Evolutionary conservation across 2,329 filamentous ascomycete species (phyloP).

Genomic region (Ophiocordyceps camponoti-leonardi): DNA sequence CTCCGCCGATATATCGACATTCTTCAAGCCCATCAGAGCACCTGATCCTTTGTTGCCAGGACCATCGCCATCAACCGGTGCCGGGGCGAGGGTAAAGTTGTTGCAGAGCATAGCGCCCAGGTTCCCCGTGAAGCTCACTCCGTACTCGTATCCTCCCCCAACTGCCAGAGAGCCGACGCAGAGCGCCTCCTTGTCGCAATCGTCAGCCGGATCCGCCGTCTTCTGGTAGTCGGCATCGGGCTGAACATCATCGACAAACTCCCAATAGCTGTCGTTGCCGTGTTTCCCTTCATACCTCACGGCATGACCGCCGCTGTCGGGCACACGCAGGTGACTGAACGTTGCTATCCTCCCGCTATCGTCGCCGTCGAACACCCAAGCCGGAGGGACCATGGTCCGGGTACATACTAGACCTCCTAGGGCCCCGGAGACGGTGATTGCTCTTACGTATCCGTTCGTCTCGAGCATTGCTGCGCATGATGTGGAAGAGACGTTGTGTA

Average conservation of each 20-base stretch:
- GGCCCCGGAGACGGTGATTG: background rate
- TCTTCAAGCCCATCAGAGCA: background rate
- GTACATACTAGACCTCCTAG: background rate
- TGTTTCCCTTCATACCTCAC: background rate
- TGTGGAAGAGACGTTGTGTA: background rate
- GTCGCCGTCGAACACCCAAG: background rate
- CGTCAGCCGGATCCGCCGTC: background rate
- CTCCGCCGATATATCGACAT: background rate
- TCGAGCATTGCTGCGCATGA: background rate
- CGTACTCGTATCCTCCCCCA: background rate
- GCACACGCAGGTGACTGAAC: background rate
- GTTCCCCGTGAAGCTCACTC: background rate
- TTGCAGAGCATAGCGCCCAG: background rate
- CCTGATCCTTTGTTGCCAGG: background rate
- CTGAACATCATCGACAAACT: background rate
- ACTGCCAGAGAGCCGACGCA: background rate
- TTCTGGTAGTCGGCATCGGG: background rate
- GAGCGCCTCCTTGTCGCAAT: background rate
- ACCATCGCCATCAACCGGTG: background rate
- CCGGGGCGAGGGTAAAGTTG: background rate
- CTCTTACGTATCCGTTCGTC: background rate
- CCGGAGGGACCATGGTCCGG: background rate
- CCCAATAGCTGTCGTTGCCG: background rate
- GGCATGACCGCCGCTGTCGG: background rate
- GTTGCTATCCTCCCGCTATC: background rate